Conservation (phyloP, 2,329 filamentous ascomycete genomes). For the Hypoxylon rubiginosum region DNA sequence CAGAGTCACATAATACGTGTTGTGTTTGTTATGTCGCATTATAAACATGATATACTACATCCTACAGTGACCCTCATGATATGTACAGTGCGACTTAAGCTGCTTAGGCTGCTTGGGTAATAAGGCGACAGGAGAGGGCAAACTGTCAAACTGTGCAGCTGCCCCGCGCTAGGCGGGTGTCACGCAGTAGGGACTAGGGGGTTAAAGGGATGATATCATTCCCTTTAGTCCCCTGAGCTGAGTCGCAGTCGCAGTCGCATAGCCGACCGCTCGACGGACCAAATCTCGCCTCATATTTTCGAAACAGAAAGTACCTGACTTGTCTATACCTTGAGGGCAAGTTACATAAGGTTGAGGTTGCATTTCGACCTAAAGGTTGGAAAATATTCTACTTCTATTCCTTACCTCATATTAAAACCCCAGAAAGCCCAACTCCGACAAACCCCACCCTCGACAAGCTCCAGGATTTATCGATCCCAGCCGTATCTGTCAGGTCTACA, state of each 20-base stretch:
- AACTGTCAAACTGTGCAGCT: neutral
- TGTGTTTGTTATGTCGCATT: neutral
- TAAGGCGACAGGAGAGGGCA: neutral
- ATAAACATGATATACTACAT: neutral
- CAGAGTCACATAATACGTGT: neutral
- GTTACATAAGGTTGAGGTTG: neutral
- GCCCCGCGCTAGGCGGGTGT: constrained; percentile 18
- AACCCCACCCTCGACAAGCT: no score
- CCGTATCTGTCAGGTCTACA: neutral
- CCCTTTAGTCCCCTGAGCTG: neutral
- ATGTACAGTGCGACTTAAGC: no score
- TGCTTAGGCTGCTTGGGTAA: no score
- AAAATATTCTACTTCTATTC: neutral
- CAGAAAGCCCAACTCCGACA: neutral
- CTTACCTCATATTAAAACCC: neutral
- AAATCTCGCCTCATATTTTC: neutral
- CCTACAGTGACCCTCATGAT: neutral
- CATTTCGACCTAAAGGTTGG: neutral
- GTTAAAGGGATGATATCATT: constrained; percentile 32
- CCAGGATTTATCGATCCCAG: neutral
- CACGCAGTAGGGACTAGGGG: neutral
- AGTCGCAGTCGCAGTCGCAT: no score
- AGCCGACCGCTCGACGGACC: neutral
- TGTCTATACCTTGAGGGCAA: no score
- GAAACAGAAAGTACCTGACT: no score